Evolutionary conservation across 345 rosid genomes (phyloP), one percentile per base, ranked within the genome.

Genomic region (Iberis pinnata): DNA sequence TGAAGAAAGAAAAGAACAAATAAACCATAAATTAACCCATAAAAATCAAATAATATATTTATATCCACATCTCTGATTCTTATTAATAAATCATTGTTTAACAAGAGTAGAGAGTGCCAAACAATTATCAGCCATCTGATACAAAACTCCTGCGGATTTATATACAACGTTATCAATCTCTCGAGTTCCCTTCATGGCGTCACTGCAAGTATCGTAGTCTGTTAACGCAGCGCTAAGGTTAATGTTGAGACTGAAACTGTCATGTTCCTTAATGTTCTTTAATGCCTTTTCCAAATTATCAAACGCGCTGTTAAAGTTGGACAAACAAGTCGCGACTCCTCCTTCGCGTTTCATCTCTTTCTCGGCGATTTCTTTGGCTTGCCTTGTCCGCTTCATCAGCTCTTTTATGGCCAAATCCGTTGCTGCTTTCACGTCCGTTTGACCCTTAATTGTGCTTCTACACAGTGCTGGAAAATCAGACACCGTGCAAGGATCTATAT

Each of bases 141-240:
- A 60, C 62, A 68, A 60, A 60, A 53, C 72, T 0, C 67, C 72
- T 0, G 72, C 72, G 0, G 72, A 39, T 44, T 67, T 46, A 48
- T 43, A 56, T 41, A 66, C 7, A n/a, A 56, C 54, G 31, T 61
- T n/a, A 4, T 60, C 13, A 11, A 9, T 1, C 41, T 25, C 40
- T 2, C 0, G 12, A 40, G 42, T 12, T 35, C 4, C 58, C 22
- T 48, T 40, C 58, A 64, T 58, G 1, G 69, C 38, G 6, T 77
- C 75, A 15, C 46, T 49, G 45, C 82, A 77, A 8, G 73, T 35
- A n/a, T 35, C 68, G 2, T 51, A 60, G n/a, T 74, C 47, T 4
- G 75, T 51, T 17, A 74, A 19, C 9, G 58, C 63, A 2, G 73
- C 70, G 12, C 71, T 71, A 24, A 77, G 70, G 54, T 69, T 63